These are phyloP conservation scores for Fragaria vesca DNA, from an alignment of 306 rosid genomes.

Conservation along the genomic window DNA sequence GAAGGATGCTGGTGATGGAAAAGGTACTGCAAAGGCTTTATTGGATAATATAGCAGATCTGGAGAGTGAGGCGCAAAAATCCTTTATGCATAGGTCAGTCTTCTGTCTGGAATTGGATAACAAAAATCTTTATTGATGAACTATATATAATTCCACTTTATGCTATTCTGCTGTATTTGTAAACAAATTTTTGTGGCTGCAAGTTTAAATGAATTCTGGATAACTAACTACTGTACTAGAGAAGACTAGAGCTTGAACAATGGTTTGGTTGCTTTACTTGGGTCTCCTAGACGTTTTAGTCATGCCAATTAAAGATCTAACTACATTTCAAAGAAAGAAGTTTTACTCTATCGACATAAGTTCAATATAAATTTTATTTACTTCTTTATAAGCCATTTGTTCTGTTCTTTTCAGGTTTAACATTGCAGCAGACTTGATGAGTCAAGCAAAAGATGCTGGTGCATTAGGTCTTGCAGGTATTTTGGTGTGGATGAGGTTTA, in stretches of 20 bases:
- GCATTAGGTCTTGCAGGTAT: conserved; percentile 78
- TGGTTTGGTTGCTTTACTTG: background rate
- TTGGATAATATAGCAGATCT: conserved; percentile 64
- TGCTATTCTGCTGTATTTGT: background rate
- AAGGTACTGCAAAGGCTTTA: conserved; percentile 78
- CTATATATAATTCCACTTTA: conserved; percentile 9
- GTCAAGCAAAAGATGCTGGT: conserved; percentile 75
- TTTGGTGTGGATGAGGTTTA: conserved; percentile 98
- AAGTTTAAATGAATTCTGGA: conserved; percentile 8
- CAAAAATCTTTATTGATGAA: conserved; percentile 9
- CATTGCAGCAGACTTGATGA: conserved; percentile 85
- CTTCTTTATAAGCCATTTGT: conserved; percentile 16
- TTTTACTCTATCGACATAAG: background rate
- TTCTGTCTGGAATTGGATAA: conserved; percentile 20
- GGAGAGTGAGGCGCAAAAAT: conserved; percentile 93
- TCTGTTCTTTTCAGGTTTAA: conserved; percentile 64
- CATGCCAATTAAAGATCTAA: background rate
- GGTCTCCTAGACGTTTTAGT: background rate
- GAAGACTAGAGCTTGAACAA: conserved; percentile 7
- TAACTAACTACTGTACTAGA: background rate
- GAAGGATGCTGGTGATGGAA: conserved; percentile 72
- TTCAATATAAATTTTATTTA: background rate
- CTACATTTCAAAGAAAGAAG: background rate
- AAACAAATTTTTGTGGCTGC: background rate
- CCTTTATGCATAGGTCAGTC: conserved; percentile 95